Base-by-base conservation (phyloP, 345 rosid genomes). In the Salix viminalis region DNA sequence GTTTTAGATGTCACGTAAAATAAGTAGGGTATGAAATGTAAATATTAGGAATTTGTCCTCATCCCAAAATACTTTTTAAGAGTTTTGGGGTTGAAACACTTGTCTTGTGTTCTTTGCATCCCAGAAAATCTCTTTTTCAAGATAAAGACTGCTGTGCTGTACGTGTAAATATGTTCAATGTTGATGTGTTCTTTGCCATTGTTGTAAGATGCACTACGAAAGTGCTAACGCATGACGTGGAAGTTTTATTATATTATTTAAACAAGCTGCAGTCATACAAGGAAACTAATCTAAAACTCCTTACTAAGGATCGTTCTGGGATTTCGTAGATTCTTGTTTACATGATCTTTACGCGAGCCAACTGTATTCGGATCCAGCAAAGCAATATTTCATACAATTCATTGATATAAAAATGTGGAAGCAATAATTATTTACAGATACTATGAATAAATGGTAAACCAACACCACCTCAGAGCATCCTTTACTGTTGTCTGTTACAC, bases 351-450 rank as follows among this genome's bases (percentile, higher is more conserved):
- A 41, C 10, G 44, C 13, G 44, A 41, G 44, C 44, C 42, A 41
- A 7, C n/a, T 8, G 64, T 23, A 58, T 23, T 58, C 26, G 28
- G 64, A 58, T 58, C 14, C 28, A 58, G 62, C 62, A 9, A n/a
- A 21, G 62, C 62, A 69, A 58, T 52, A 2, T 23, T 12, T 58
- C 30, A 65, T 14, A 46, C 14, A 46, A 12, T 9, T 48, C 14
- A 7, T 32, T 10, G 30, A 32, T 30, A 1, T n/a, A 75, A 23
- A 9, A 36, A 66, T 34, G 32, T 37, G 28, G 30, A 28, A 13
- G 42, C 5, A 19, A 52, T 7, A 75, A 32, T 73, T 73, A 84
- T 80, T 65, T 85, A 80, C 83, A 79, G 41, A 67, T 44, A 9
- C 24, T 16, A 39, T 26, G 56, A 36, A 60, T 65, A 36, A 30